phyloP scores from a whole-genome alignment of 805 yeast species.

The Saturnispora halmiae region DNA sequence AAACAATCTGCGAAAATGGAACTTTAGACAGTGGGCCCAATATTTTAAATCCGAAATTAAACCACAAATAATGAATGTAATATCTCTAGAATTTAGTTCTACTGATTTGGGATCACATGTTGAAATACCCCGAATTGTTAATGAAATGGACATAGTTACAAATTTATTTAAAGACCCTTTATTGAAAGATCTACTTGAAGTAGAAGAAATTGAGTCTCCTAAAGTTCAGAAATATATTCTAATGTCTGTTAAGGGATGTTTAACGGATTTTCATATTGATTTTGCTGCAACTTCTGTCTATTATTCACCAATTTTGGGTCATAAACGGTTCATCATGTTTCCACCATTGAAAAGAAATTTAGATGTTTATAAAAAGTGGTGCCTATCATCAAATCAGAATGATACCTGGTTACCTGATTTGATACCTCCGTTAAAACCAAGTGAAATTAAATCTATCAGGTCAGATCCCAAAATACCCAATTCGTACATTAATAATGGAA shows the following conservation, averaged over 20 bases:
- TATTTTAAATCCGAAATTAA: conserved; percentile 42
- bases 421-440: conserved; percentile 17
- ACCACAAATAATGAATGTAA: conserved; percentile 60
- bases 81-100: conserved; percentile 68
- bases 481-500: conserved; percentile 29
- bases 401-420: conserved; percentile 56
- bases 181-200: neutral
- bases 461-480: conserved; percentile 13
- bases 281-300: conserved; percentile 91
- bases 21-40: conserved; percentile 61
- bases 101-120: conserved; percentile 41
- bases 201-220: conserved; percentile 30
- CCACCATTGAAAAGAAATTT: conserved; percentile 69
- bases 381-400: conserved; percentile 53
- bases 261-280: conserved; percentile 86
- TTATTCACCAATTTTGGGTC: conserved; percentile 71
- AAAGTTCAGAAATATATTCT: conserved; percentile 69
- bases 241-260: conserved; percentile 75
- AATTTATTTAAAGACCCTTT: conserved; percentile 43
- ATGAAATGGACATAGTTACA: conserved; percentile 58
- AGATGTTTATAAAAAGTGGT: conserved; percentile 60
- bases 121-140: conserved; percentile 57
- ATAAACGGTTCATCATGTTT: conserved; percentile 62
- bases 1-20: conserved; percentile 54
- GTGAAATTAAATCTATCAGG: conserved; percentile 10